phyloP scores from a whole-genome alignment of 2,329 filamentous ascomycete species.

The Fusarium oligoseptatum region DNA sequence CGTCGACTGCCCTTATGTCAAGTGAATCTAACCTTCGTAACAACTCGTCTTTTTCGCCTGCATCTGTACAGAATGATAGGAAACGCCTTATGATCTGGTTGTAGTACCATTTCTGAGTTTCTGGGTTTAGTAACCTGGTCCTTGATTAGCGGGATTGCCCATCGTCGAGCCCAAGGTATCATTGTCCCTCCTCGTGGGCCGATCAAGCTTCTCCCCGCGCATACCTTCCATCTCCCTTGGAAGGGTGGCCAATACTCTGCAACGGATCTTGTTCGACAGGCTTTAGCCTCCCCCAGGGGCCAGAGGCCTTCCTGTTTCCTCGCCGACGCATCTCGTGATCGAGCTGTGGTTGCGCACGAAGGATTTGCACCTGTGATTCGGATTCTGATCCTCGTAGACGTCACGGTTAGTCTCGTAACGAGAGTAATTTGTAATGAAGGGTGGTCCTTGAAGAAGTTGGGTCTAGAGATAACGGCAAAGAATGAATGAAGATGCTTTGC shows the following conservation, averaged over 20 bases:
- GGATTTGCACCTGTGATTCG: not conserved
- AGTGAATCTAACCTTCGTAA: slow-evolving; percentile 81
- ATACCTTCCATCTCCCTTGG: slow-evolving; percentile 90
- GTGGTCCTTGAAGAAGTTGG: not conserved
- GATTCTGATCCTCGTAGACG: not conserved
- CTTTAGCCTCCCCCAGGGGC: slow-evolving; percentile 78
- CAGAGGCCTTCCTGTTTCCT: slow-evolving; percentile 57
- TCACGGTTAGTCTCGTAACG: not conserved
- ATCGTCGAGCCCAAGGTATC: not conserved
- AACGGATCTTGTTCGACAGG: slow-evolving; percentile 81
- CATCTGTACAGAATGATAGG: slow-evolving; percentile 86
- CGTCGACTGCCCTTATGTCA: slow-evolving; percentile 38
- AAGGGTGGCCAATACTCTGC: slow-evolving; percentile 85
- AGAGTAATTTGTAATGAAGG: not conserved
- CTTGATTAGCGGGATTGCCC: slow-evolving; percentile 12
- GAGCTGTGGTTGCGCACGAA: not conserved
- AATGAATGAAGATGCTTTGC: slow-evolving; percentile 28
- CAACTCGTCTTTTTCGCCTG: slow-evolving; percentile 78
- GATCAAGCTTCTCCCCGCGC: slow-evolving; percentile 5
- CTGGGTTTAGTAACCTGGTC: slow-evolving; percentile 76
- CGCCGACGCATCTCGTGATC: slow-evolving; percentile 45
- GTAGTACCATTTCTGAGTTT: slow-evolving; percentile 88
- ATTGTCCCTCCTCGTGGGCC: not conserved
- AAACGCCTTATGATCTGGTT: slow-evolving; percentile 89
- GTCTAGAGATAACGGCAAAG: slow-evolving; percentile 4